These are phyloP conservation scores for Zymoseptoria tritici DNA, from an alignment of 2,329 filamentous ascomycete species.

Conservation along the genomic window DNA sequence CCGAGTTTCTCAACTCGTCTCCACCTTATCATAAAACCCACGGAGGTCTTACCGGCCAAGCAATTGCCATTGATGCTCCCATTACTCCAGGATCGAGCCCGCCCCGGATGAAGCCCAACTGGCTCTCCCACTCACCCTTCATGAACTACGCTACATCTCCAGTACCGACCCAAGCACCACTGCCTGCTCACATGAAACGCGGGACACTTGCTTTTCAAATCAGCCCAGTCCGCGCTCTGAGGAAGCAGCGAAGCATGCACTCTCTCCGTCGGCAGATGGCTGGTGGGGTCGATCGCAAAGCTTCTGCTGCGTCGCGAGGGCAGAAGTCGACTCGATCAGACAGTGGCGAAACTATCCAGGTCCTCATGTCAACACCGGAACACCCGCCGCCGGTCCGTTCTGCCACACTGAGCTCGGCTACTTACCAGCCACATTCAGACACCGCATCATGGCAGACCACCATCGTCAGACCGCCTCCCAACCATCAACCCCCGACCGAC, in stretches of 20 bases:
- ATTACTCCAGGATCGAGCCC: conserved; percentile 11
- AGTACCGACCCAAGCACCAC: conserved; percentile 19
- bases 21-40: conserved; percentile 18
- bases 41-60: conserved; percentile 1
- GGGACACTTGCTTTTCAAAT: conserved; percentile 27
- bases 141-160: conserved; percentile 21
- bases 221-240: conserved; percentile 25
- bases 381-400: conserved; percentile 1
- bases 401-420: conserved; percentile 1
- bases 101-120: conserved; percentile 9
- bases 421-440: not conserved
- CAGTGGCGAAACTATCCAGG: conserved; percentile 39
- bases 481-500: not conserved
- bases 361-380: conserved; percentile 21
- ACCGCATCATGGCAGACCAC: conserved; percentile 12
- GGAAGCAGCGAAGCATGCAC: conserved; percentile 26
- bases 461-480: not conserved
- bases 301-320: not conserved
- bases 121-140: conserved; percentile 25
- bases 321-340: conserved; percentile 20
- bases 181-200: conserved; percentile 27
- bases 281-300: conserved; percentile 11
- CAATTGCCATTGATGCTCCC: conserved; percentile 1
- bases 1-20: conserved; percentile 27
- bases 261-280: conserved; percentile 26